A percentile compares a stretch with the other conserved stretches of the same genome.
phyloP scores from a whole-genome alignment of 352 stramenopile species.

The Globisporangium nagaii region DNA sequence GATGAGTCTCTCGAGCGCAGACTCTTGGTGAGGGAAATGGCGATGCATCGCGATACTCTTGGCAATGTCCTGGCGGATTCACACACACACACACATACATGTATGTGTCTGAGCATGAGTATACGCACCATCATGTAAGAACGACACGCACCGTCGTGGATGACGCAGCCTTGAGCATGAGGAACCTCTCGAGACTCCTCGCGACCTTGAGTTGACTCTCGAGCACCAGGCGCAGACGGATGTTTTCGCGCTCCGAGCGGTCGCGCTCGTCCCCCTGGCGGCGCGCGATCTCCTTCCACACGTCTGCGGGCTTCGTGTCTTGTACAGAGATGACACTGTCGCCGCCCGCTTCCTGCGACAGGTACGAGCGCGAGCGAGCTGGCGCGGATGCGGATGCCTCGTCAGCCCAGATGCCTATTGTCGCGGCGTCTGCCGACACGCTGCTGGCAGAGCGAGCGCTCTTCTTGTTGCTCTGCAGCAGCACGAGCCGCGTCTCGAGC shows the following conservation, averaged over 20 bases:
- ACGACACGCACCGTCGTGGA: slow-evolving; percentile 3
- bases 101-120: too few relatives aligned
- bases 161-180: not conserved
- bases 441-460: too few relatives aligned
- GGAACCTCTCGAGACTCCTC: slow-evolving; percentile 30
- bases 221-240: slow-evolving; percentile 38
- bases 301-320: not conserved
- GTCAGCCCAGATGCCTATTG: not conserved
- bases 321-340: not conserved
- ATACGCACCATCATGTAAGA: too few relatives aligned
- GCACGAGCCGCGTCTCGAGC: slow-evolving; percentile 19
- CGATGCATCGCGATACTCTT: not conserved
- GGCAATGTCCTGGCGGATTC: not conserved
- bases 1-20: not conserved
- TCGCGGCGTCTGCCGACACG: too few relatives aligned
- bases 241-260: slow-evolving; percentile 35
- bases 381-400: not conserved
- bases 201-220: slow-evolving; percentile 39
- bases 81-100: too few relatives aligned
- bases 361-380: too few relatives aligned
- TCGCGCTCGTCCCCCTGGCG: not conserved
- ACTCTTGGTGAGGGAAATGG: not conserved
- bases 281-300: slow-evolving; percentile 4
- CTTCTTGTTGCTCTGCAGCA: not conserved
- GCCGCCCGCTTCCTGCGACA: not conserved